phyloP scores from a whole-genome alignment of 1,284 basidiomycete species.

The Ustilago sp. region DNA sequence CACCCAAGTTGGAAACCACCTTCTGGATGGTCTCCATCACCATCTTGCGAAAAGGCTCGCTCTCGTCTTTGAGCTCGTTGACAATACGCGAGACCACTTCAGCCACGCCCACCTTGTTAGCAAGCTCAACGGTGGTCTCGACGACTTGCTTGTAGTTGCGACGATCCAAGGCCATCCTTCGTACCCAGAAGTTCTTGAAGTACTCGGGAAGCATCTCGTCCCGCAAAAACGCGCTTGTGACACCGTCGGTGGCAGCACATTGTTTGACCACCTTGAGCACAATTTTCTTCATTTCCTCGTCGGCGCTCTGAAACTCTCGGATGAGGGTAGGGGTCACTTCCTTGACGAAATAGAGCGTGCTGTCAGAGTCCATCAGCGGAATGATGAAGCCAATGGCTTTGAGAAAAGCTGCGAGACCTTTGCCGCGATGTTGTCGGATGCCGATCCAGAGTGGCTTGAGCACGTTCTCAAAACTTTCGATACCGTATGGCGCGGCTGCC shows the following conservation, averaged over 20 bases:
- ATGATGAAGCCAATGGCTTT: conserved; percentile 99
- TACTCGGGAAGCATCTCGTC: conserved; percentile 99
- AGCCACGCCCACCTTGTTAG: conserved; percentile 93
- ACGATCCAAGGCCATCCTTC: conserved; percentile 95
- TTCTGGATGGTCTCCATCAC: conserved; percentile 99
- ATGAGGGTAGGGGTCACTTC: conserved; percentile 75
- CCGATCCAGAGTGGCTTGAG: conserved; percentile 98
- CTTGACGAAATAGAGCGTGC: conserved; percentile 68
- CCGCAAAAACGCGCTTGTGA: conserved; percentile 72
- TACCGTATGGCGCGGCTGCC: conserved; percentile 97
- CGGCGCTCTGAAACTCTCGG: conserved; percentile 98
- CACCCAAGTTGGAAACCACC: conserved; percentile 89
- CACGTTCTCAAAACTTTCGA: conserved; percentile 98
- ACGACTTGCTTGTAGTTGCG: conserved; percentile 97
- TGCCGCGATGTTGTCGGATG: conserved; percentile 96
- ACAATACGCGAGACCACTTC: conserved; percentile 95
- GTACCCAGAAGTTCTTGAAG: conserved; percentile 96
- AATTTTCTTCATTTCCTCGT: conserved; percentile 99
- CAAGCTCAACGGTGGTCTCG: conserved; percentile 97
- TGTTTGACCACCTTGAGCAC: conserved; percentile 99
- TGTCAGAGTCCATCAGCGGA: conserved; percentile 97
- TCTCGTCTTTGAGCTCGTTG: conserved; percentile 86
- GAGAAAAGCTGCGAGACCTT: conserved; percentile 95
- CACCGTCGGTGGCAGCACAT: conserved; percentile 91
- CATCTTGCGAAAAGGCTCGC: conserved; percentile 98